Conservation (phyloP, 129 eudicot species). For the Pulicaria dysenterica region DNA sequence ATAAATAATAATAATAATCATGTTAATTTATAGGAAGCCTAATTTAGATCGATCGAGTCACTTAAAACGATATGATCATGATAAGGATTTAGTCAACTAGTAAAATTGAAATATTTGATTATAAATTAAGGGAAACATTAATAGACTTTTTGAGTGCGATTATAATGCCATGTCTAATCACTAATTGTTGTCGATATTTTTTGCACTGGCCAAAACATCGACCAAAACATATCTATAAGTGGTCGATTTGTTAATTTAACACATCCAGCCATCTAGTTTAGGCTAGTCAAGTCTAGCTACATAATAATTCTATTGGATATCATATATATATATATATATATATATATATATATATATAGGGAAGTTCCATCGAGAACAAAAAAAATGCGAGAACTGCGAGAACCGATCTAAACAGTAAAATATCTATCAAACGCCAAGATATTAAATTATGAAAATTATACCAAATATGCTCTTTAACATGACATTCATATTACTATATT, state of each 20-base stretch:
- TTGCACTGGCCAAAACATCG: constrained; percentile 29
- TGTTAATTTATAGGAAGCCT: too few relatives aligned
- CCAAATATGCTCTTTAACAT: too few relatives aligned
- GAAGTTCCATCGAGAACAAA: too few relatives aligned
- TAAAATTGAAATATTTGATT: constrained; percentile 11
- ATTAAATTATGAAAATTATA: too few relatives aligned
- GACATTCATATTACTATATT: too few relatives aligned
- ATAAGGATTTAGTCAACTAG: constrained; percentile 2
- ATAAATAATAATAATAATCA: too few relatives aligned
- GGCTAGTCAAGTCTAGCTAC: background rate
- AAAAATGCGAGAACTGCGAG: too few relatives aligned
- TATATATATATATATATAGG: too few relatives aligned
- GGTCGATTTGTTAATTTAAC: constrained; percentile 20
- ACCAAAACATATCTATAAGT: constrained; percentile 25
- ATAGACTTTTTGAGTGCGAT: constrained; percentile 34
- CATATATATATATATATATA: background rate
- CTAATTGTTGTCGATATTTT: constrained; percentile 23
- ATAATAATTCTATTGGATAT: constrained; percentile 9
- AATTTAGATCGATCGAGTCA: too few relatives aligned
- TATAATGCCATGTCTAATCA: constrained; percentile 47
- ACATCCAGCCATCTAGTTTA: background rate
- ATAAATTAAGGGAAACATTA: constrained; percentile 17
- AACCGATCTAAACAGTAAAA: too few relatives aligned
- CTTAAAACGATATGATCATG: background rate
- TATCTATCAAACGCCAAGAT: too few relatives aligned